phyloP scores from a whole-genome alignment of 1,139 yeast species.

The Kurtzmaniella quercitrusa region DNA sequence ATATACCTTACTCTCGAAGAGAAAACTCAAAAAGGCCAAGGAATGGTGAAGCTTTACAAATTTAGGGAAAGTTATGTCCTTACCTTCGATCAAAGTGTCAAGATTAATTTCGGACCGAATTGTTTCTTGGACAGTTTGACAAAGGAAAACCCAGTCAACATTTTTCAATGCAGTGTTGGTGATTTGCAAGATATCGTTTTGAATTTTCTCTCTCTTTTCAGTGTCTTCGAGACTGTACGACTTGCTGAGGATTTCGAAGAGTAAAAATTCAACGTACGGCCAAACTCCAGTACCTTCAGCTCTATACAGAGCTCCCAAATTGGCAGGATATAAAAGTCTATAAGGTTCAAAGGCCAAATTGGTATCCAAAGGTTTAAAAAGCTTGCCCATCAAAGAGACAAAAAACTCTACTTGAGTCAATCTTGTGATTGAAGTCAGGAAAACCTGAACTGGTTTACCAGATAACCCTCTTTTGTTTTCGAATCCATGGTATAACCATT shows the following conservation, averaged over 20 bases:
- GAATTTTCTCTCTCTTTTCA: slow-evolving; percentile 45
- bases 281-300: slow-evolving; percentile 58
- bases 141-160: slow-evolving; percentile 60
- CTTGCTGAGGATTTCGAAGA: slow-evolving; percentile 61
- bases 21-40: slow-evolving; percentile 54
- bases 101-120: slow-evolving; percentile 35
- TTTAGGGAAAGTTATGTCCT: slow-evolving; percentile 23
- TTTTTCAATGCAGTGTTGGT: slow-evolving; percentile 51
- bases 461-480: slow-evolving; percentile 23
- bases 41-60: slow-evolving; percentile 64
- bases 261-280: slow-evolving; percentile 74
- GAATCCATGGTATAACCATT: slow-evolving; percentile 59
- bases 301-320: slow-evolving; percentile 60
- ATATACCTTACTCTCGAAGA: slow-evolving; percentile 58
- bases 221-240: slow-evolving; percentile 23
- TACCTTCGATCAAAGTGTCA: slow-evolving; percentile 42
- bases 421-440: slow-evolving; percentile 29
- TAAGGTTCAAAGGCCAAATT: slow-evolving; percentile 34
- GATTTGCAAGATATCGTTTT: slow-evolving; percentile 48
- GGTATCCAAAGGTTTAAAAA: slow-evolving; percentile 20
- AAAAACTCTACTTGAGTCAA: slow-evolving; percentile 63
- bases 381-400: slow-evolving; percentile 41
- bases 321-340: slow-evolving; percentile 55
- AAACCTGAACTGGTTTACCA: slow-evolving; percentile 27
- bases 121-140: slow-evolving; percentile 32